Conservation (phyloP, 345 rosid species). For the Syzygium oleosum region DNA sequence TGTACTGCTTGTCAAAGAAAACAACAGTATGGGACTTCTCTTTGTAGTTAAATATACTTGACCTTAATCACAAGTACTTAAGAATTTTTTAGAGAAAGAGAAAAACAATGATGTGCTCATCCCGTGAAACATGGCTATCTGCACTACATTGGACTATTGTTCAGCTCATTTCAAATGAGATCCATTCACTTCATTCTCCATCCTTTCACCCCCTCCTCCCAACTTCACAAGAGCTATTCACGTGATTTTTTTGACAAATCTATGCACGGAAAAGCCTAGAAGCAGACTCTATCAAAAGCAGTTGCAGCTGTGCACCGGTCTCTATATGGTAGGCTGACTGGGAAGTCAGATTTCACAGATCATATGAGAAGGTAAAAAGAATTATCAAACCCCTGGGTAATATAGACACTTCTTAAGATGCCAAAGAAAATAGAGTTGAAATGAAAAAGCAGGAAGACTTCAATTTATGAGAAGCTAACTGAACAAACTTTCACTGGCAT, state of each 20-base stretch:
- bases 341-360: not conserved
- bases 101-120: not conserved
- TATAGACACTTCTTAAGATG: not conserved
- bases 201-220: not conserved
- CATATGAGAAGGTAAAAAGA: not conserved
- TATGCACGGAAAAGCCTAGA: not conserved
- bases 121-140: not conserved
- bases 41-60: not conserved
- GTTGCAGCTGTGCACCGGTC: not conserved
- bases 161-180: not conserved
- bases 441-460: not conserved
- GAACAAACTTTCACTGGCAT: not conserved
- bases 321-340: not conserved
- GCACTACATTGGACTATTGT: not conserved
- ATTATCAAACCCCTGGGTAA: not conserved
- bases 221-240: not conserved
- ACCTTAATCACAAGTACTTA: not conserved
- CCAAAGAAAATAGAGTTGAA: not conserved
- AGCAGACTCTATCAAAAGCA: not conserved
- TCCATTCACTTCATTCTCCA: not conserved
- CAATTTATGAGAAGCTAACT: not conserved
- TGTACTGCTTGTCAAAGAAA: constrained; percentile 63
- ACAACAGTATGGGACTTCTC: not conserved
- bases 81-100: not conserved
- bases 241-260: not conserved